Base-by-base conservation (phyloP, 306 rosid species). In the Casuarina glauca region DNA sequence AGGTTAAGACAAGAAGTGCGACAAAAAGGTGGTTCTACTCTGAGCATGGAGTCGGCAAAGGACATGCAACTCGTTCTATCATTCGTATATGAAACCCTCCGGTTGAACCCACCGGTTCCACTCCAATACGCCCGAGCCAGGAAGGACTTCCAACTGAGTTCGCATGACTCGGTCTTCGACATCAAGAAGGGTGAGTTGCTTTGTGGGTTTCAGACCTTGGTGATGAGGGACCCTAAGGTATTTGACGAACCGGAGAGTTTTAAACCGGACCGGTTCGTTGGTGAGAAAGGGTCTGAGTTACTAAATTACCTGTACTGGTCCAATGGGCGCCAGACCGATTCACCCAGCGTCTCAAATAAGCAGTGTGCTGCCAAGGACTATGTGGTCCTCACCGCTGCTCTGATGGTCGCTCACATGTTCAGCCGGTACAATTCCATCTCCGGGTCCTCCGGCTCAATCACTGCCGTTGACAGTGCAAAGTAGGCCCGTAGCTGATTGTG, bases 81-180 rank as follows among this genome's bases (percentile, higher is more conserved):
- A 0, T 84, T 91, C 4, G 99, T 96, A 9, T 96, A 86, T 45
- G 98, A 96, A 76, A 79, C 91, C 4, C 98, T 96, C 57, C 89
- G 99, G 69, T 75, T 87, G 36, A 85, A 82, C 80, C 99, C 99
- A 0, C 99, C 99, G 0, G 99, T 96, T 44, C 97, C 99, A 0
- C 82, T 87, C 32, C 98, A 93, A 46, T 96, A 41, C 46, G 99
- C 82, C 12, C 88, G 99, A 9, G 99, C 99, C 19, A 84, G 98
- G 32, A 90, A 83, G 78, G 90, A 93, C 72, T 96, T 96, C 80
- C 82, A 72, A 45, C 78, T 96, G 69, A 82, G 84, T 70, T 86
- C 99, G 0, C 79, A 96, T 46, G 91, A 96, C 70, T 86, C 96
- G 5, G 70, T 16, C 0, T 91, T 57, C 57, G 76, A 87, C 44